Percentiles rank a stretch among this genome's conserved stretches.
Evolutionary conservation across 2,329 filamentous ascomycete species (phyloP).

Genomic region (Clonostachys byssicola): DNA sequence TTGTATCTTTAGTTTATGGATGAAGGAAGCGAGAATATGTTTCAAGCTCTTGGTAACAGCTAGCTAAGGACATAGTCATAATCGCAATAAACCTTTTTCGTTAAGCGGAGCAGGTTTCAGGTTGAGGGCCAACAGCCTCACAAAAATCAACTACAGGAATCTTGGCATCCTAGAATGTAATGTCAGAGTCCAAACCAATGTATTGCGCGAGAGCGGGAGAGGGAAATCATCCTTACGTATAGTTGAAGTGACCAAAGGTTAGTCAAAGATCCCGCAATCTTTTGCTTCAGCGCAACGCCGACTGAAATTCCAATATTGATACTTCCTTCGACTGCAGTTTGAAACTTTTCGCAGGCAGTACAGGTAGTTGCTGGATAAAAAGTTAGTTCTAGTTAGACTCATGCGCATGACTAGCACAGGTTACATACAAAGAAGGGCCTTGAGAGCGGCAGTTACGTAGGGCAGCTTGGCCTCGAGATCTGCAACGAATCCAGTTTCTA

Average conservation of each 20-base stretch:
- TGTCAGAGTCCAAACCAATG: neutral
- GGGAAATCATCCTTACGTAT: neutral
- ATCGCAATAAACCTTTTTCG: no score
- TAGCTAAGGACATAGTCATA: no score
- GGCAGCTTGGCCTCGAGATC: neutral
- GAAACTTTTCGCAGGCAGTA: conserved; percentile 1
- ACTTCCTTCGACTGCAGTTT: neutral
- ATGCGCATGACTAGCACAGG: neutral
- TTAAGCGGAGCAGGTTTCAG: neutral
- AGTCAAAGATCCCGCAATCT: neutral
- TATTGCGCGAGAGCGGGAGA: neutral
- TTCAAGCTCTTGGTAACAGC: no score
- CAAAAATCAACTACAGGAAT: neutral
- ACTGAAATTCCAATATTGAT: neutral
- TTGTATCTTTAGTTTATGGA: no score
- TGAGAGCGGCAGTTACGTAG: neutral
- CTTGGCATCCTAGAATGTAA: neutral
- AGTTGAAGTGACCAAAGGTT: neutral
- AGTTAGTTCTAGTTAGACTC: neutral
- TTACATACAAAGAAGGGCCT: neutral
- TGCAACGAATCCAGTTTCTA: neutral
- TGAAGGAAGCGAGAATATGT: no score
- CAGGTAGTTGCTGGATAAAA: neutral
- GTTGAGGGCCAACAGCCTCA: neutral
- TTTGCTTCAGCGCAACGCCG: neutral